Conservation (phyloP, 2,329 filamentous ascomycete genomes). For the Beauveria rudraprayagi region DNA sequence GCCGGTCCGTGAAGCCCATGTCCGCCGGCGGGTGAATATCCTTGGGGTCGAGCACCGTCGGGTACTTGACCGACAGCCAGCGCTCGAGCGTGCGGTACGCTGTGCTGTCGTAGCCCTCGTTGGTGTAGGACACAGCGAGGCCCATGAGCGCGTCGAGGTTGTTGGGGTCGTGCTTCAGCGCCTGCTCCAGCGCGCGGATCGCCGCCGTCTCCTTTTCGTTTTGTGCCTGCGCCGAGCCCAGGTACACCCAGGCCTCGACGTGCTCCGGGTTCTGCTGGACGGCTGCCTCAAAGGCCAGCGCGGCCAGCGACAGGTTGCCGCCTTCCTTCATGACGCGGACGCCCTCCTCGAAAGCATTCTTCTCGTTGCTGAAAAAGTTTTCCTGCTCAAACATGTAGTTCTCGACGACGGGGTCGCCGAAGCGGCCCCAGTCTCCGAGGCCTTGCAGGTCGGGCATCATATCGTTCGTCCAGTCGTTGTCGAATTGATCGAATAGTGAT, state of each 20-base stretch:
- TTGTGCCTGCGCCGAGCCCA: conserved; percentile 89
- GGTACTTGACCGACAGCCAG: conserved; percentile 95
- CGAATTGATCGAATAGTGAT: conserved; percentile 57
- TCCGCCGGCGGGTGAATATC: conserved; percentile 70
- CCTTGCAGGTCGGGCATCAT: conserved; percentile 49
- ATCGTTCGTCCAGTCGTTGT: conserved; percentile 68
- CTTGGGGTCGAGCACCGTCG: conserved; percentile 64
- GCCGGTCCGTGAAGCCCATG: conserved; percentile 88
- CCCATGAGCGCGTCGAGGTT: conserved; percentile 92
- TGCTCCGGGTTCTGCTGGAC: conserved; percentile 84
- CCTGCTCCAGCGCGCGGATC: conserved; percentile 87
- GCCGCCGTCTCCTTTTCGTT: conserved; percentile 98
- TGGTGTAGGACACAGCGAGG: conserved; percentile 92
- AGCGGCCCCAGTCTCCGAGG: conserved; percentile 55
- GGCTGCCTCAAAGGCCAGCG: conserved; percentile 90
- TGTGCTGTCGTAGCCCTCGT: conserved; percentile 96
- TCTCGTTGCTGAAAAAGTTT: conserved; percentile 75
- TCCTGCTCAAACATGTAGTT: conserved; percentile 93
- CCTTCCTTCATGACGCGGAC: conserved; percentile 88
- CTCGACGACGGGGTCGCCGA: conserved; percentile 71
- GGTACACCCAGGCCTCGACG: conserved; percentile 85
- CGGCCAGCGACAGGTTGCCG: conserved; percentile 87
- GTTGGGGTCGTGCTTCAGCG: conserved; percentile 76
- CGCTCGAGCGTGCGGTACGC: conserved; percentile 94
- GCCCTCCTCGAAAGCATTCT: conserved; percentile 86